Base-by-base conservation (phyloP, 2,329 filamentous ascomycete genomes). In the Kalmusia sp. region DNA sequence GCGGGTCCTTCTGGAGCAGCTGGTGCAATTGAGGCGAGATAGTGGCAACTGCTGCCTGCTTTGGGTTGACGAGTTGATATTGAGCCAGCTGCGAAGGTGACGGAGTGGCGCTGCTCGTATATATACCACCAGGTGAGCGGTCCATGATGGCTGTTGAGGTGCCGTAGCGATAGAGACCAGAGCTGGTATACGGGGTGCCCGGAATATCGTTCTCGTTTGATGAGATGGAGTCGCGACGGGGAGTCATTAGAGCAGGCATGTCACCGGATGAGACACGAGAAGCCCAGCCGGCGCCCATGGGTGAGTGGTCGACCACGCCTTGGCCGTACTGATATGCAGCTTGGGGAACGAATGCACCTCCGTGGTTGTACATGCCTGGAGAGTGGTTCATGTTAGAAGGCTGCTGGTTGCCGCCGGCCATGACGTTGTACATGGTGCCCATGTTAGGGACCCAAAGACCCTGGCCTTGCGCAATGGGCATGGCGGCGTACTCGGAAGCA, bases 1-100 rank as follows among this genome's bases (percentile, higher is more conserved):
- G 76, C 15, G 95, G 95, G n/a, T 92, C 87, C 69, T 90, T 85
- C 66, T 87, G 62, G 35, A 82, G 64, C 35, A 81, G 67, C 37
- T 76, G 68, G 67, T 80, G 75, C 52, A 82, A 69, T 38, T 77
- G 73, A 14, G 78, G 75, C 21, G 79, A 74, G 48, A 81, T 70
- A 17, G 76, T 74, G 48, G 68, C 65, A 58, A 76, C 71, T 19
- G 51, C 45, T 40, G 72, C 69, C 49, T 70, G 65, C 67, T 76
- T 76, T 57, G 71, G 69, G 17, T 74, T 67, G 62, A 79, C 74
- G 57, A 78, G 69, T 63, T 71, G 67, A 49, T 80, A 81, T 2
- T 75, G 76, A 12, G 74, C 65, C 63, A 81, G 64, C 51, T 80
- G 79, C 6, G 78, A 78, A 6, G 80, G 80, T 14, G 80, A 82